phyloP scores from a whole-genome alignment of 129 eudicot species.

The Saposhnikovia divaricata region DNA sequence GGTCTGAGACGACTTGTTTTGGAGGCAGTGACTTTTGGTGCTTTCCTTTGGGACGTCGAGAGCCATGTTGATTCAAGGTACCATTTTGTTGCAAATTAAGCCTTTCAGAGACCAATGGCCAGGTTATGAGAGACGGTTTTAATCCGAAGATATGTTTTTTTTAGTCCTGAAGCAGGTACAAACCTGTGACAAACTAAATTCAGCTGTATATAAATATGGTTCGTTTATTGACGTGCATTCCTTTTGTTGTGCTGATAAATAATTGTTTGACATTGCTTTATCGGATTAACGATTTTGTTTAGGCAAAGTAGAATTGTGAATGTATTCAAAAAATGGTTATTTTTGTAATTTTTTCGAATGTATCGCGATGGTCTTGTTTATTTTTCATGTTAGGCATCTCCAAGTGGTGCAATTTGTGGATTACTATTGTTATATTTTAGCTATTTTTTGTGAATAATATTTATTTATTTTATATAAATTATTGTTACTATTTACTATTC shows the following conservation, averaged over 20 bases:
- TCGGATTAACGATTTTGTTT: neutral
- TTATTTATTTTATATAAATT: too few species aligned
- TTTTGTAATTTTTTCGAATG: too few species aligned
- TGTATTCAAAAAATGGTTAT: too few species aligned
- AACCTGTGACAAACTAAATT: neutral
- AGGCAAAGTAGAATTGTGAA: neutral
- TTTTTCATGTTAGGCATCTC: neutral
- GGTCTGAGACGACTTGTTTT: slow-evolving; percentile 73
- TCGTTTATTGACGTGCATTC: neutral
- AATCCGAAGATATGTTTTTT: neutral
- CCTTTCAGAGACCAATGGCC: slow-evolving; percentile 13
- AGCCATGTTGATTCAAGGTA: slow-evolving; percentile 81
- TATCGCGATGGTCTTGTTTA: neutral
- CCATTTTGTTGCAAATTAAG: slow-evolving; percentile 54
- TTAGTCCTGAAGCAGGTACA: neutral
- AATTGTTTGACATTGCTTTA: neutral
- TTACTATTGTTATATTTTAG: neutral
- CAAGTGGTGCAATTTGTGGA: neutral
- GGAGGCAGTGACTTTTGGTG: slow-evolving; percentile 96
- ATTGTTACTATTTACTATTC: too few species aligned
- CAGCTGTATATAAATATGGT: slow-evolving; percentile 1
- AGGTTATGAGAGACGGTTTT: neutral
- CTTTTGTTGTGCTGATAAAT: neutral
- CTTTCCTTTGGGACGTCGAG: slow-evolving; percentile 98
- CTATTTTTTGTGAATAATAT: too few species aligned